These are phyloP conservation scores for Tuber microsphaerosporum DNA, from an alignment of 495 filamentous ascomycete genomes.

Conservation along the genomic window DNA sequence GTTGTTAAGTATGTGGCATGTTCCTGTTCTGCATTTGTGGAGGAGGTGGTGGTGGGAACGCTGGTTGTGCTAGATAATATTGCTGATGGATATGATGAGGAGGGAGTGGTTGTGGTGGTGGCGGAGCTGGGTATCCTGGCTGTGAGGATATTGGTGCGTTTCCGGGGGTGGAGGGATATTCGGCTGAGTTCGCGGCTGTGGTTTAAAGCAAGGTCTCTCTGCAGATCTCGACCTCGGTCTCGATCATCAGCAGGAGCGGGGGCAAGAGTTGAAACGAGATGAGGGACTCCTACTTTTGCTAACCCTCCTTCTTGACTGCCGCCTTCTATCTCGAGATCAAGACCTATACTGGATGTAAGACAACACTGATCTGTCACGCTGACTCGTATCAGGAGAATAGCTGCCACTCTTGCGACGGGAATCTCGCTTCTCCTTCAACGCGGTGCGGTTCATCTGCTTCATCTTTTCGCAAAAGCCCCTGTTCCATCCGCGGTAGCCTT, in stretches of 20 bases:
- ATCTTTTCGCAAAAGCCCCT: slow-evolving; percentile 72
- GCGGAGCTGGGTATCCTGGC: slow-evolving; percentile 7
- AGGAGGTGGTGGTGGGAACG: slow-evolving; percentile 14
- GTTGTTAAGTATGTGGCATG: slow-evolving; percentile 20
- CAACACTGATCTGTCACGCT: not conserved
- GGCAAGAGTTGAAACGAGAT: slow-evolving; percentile 13
- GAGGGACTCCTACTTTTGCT: slow-evolving; percentile 10
- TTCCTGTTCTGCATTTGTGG: slow-evolving; percentile 11
- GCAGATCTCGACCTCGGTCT: slow-evolving; percentile 11
- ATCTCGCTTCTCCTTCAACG: slow-evolving; percentile 15
- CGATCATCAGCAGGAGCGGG: slow-evolving; percentile 15
- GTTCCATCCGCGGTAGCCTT: slow-evolving; percentile 85
- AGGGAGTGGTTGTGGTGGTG: not conserved
- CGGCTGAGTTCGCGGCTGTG: not conserved
- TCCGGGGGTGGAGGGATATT: slow-evolving; percentile 8
- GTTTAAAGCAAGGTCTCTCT: slow-evolving; percentile 7
- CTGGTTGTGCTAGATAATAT: slow-evolving; percentile 8
- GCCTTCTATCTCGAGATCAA: not conserved
- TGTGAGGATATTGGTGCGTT: slow-evolving; percentile 7
- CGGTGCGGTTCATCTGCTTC: slow-evolving; percentile 53
- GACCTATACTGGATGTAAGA: slow-evolving; percentile 9
- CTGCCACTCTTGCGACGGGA: slow-evolving; percentile 6
- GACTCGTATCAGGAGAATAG: not conserved
- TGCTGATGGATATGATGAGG: slow-evolving; percentile 16
- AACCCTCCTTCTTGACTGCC: not conserved